phyloP scores from a whole-genome alignment of 169 alveolate genomes.

The Blepharisma undulans region DNA sequence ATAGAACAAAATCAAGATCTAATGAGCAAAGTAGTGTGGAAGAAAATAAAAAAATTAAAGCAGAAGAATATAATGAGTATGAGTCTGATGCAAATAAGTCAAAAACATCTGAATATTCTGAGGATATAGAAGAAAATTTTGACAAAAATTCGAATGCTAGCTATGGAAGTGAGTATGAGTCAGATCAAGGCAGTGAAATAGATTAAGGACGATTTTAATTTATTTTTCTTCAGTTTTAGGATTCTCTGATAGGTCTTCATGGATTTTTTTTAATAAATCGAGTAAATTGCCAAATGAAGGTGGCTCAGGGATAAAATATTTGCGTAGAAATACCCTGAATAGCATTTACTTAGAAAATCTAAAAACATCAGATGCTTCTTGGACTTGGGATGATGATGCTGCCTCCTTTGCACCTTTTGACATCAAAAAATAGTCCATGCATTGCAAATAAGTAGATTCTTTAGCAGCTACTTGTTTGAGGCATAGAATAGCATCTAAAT shows the following conservation, averaged over 20 bases:
- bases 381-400: neutral
- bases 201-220: neutral
- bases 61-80: neutral
- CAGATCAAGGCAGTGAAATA: neutral
- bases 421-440: neutral
- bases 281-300: neutral
- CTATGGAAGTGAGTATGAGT: neutral
- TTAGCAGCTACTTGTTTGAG: neutral
- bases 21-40: neutral
- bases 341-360: neutral
- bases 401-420: neutral
- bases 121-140: neutral
- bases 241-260: neutral
- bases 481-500: conserved; percentile 6
- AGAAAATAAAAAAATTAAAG: neutral
- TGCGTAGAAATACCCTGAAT: neutral
- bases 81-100: neutral
- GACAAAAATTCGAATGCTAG: neutral
- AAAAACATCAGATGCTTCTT: neutral
- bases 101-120: neutral
- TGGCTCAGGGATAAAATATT: conserved; percentile 1
- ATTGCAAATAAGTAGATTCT: neutral
- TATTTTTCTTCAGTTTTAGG: neutral
- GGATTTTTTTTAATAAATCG: neutral
- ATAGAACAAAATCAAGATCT: neutral